Percentiles rank a stretch among this genome's conserved stretches.
These are phyloP conservation scores for Aspergillus tubingensis DNA, from an alignment of 2,329 filamentous ascomycete species.

Conservation along the genomic window DNA sequence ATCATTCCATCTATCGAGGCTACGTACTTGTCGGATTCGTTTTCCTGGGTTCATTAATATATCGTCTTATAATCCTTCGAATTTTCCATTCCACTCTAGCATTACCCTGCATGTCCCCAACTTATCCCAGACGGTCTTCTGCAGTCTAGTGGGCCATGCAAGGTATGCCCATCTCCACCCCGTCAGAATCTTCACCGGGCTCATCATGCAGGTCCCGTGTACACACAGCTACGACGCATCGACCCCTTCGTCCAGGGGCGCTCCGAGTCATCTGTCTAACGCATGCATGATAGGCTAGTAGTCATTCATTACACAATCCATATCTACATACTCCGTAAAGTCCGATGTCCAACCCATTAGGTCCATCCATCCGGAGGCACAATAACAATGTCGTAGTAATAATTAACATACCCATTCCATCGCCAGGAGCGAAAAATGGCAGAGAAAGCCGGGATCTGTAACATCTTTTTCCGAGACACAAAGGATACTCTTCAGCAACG, in stretches of 20 bases:
- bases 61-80: neutral
- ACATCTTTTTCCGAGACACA: neutral
- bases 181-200: constrained; percentile 1
- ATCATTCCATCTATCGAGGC: too few species aligned
- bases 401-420: neutral
- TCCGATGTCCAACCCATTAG: constrained; percentile 11
- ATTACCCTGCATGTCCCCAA: neutral
- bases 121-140: neutral
- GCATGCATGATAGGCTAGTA: constrained; percentile 14
- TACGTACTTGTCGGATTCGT: too few species aligned
- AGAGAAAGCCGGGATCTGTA: neutral
- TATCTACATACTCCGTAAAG: constrained; percentile 25
- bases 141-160: neutral
- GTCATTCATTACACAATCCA: constrained; percentile 26
- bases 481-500: neutral
- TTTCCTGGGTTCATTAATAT: too few species aligned
- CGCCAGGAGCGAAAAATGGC: neutral
- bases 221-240: neutral
- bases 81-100: neutral
- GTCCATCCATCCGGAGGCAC: constrained; percentile 7
- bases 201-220: neutral
- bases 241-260: neutral
- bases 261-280: neutral
- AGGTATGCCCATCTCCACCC: neutral
- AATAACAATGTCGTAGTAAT: constrained; percentile 7